Evolutionary conservation across 1,139 yeast species (phyloP).

Genomic region (Yamadazyma kanchanaburiensis): DNA sequence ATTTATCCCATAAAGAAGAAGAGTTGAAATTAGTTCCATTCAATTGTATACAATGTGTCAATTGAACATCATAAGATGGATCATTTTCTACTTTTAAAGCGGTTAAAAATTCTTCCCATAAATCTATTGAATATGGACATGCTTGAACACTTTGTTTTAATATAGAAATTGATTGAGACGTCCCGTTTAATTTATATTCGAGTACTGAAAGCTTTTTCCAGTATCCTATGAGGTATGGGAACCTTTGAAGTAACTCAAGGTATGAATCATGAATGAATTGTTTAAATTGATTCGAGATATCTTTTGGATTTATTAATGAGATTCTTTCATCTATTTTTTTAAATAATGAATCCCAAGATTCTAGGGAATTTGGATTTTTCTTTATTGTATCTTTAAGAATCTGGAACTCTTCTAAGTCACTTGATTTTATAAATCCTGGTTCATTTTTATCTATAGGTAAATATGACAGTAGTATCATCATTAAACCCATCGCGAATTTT

Average conservation of each 20-base stretch:
- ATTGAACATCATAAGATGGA: conserved; percentile 1
- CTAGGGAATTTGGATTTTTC: conserved; percentile 22
- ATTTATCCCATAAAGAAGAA: conserved; percentile 65
- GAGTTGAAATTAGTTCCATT: conserved; percentile 60
- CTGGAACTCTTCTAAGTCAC: conserved; percentile 5
- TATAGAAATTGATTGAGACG: conserved; percentile 43
- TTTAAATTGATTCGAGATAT: conserved; percentile 18
- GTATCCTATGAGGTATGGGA: conserved; percentile 54
- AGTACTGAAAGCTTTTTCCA: conserved; percentile 62
- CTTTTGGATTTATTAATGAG: conserved; percentile 11
- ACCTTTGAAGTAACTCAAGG: conserved; percentile 38
- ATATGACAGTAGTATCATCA: no score
- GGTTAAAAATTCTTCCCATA: conserved; percentile 64
- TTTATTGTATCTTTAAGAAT: conserved; percentile 4
- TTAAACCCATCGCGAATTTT: conserved; percentile 7
- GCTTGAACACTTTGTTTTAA: conserved; percentile 44
- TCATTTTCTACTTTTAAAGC: conserved; percentile 26
- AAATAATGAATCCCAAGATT: conserved; percentile 31
- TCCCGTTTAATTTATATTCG: conserved; percentile 53
- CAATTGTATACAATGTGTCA: conserved; percentile 6
- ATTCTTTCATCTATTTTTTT: conserved; percentile 18
- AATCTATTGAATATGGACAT: conserved; percentile 56
- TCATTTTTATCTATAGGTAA: conserved; percentile 3
- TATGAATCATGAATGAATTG: conserved; percentile 18
- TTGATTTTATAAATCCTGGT: no score